phyloP scores from a whole-genome alignment of 106 monocot species.

The Ottelia alismoides region DNA sequence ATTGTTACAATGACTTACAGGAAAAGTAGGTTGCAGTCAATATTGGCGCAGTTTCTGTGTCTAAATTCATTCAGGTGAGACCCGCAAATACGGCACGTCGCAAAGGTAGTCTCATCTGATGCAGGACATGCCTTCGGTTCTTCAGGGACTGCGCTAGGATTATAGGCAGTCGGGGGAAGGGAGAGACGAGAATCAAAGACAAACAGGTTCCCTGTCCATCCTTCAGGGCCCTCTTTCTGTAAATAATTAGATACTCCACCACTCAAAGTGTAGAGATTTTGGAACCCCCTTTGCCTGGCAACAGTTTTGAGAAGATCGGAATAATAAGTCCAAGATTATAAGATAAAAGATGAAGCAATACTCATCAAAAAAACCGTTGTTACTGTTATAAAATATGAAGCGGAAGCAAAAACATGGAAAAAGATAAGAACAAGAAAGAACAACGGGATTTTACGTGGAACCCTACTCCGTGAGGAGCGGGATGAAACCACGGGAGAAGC shows the following conservation, averaged over 20 bases:
- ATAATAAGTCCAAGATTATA: too few relatives aligned
- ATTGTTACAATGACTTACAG: too few relatives aligned
- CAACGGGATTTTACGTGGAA: too few relatives aligned
- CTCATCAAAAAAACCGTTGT: too few relatives aligned
- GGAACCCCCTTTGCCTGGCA: conserved; percentile 84
- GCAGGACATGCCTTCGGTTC: neutral
- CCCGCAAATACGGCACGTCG: conserved; percentile 62
- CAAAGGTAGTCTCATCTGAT: conserved; percentile 32
- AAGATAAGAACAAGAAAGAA: too few relatives aligned
- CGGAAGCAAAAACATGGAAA: too few relatives aligned
- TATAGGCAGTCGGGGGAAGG: conserved; percentile 63
- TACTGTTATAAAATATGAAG: too few relatives aligned
- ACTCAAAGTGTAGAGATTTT: conserved; percentile 68
- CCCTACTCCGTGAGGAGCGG: too few relatives aligned
- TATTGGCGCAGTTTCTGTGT: conserved; percentile 91
- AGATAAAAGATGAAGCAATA: too few relatives aligned
- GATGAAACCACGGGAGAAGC: too few relatives aligned
- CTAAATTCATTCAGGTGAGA: conserved; percentile 43
- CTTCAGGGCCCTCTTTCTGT: conserved; percentile 47
- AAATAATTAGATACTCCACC: conserved; percentile 93
- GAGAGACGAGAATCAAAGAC: conserved; percentile 89
- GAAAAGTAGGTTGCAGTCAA: conserved; percentile 89
- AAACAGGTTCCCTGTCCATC: conserved; percentile 88
- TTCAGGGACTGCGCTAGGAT: conserved; percentile 10
- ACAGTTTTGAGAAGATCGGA: too few relatives aligned